Evolutionary conservation across 208 protist species (phyloP), one percentile per base, ranked within the genome.

Genomic region (Phytomonas sp.): DNA sequence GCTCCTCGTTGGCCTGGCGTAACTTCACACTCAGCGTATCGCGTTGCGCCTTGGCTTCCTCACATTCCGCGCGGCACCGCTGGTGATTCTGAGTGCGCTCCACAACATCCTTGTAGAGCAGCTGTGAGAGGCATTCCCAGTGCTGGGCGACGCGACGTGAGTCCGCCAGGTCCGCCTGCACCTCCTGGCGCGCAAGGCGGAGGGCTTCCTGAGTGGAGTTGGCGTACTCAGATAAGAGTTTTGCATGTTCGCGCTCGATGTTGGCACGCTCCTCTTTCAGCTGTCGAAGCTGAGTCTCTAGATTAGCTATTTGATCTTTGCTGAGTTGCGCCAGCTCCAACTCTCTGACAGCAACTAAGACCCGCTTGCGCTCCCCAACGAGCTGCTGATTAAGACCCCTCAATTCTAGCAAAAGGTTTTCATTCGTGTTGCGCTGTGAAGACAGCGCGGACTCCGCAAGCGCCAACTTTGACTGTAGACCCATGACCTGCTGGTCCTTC

Each of bases 91-190:
- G 77, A 0, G 87, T 91, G 26, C 87, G 92, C 71, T 92, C 81
- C 1, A 82, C 72, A 29, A 95, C 82, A 63, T 96, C 92, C 68
- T 89, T 88, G 82, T 94, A 96, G 8, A 95, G 83, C 72, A 94
- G 74, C 75, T 92, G 83, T 23, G 89, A 66, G n/a, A 92, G 84
- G 43, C 87, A 74, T 77, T 96, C 89, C 92, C 92, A 96, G 73
- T 95, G 86, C 9, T 69, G 23, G 43, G 92, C 92, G 34, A 79
- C 75, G 0, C 66, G 75, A 60, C 79, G 81, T 75, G 76, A 84
- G 60, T 96, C 88, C 11, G 74, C 72, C 17, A 92, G 53, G 60
- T 94, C 89, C n/a, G 72, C 75, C 31, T 62, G 72, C 59, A 93
- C 88, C 71, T 89, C 86, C 63, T 81, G 81, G 15, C 83, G 75